phyloP scores from a whole-genome alignment of 257 asterid genomes.

The Nicotiana attenuata region DNA sequence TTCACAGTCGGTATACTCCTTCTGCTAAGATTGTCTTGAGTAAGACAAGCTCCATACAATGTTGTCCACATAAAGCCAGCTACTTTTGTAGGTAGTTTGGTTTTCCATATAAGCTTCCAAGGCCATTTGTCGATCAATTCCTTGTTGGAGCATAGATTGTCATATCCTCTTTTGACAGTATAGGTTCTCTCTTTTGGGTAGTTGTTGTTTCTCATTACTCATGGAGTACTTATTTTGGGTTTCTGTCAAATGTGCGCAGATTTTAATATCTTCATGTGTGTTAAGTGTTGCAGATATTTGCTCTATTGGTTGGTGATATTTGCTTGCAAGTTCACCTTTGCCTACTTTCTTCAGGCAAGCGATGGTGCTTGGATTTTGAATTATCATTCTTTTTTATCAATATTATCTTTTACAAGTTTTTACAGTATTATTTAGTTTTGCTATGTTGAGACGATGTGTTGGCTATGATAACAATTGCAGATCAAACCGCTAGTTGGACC shows the following conservation, averaged over 20 bases:
- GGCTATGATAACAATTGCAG: constrained; percentile 38
- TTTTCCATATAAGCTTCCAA: no score
- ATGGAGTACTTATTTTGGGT: not conserved
- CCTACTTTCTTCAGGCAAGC: constrained; percentile 98
- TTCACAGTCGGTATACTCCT: no score
- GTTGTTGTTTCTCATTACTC: not conserved
- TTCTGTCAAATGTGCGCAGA: not conserved
- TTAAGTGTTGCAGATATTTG: constrained; percentile 61
- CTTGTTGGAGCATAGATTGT: no score
- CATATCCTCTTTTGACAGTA: no score
- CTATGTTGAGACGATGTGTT: not conserved
- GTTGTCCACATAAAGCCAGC: no score
- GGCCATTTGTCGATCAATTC: no score
- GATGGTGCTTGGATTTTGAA: constrained; percentile 12
- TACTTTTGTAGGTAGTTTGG: no score
- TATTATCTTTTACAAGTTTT: not conserved
- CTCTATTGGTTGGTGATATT: constrained; percentile 91
- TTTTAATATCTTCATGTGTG: not conserved
- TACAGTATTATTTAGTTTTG: not conserved
- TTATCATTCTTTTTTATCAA: not conserved
- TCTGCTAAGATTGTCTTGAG: no score
- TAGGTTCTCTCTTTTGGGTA: no score
- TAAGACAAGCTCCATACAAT: no score
- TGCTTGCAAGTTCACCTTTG: constrained; percentile 81
- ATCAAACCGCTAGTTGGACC: constrained; percentile 83